Percentiles rank a stretch among this genome's conserved stretches.
These are phyloP conservation scores for Hypomontagnella submonticulosa DNA, from an alignment of 495 filamentous ascomycete species.

Conservation along the genomic window DNA sequence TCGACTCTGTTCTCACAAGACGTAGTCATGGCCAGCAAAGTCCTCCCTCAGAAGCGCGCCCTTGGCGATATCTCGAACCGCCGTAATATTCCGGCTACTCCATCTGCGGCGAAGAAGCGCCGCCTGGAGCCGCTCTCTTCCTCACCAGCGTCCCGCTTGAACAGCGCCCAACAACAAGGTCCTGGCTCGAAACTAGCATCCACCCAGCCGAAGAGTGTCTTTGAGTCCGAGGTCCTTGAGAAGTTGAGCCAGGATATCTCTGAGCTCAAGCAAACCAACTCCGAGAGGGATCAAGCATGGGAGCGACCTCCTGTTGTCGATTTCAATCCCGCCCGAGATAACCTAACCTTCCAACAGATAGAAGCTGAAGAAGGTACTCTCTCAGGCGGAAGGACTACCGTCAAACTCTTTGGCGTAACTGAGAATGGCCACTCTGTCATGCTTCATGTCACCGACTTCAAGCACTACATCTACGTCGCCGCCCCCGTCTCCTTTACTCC, in stretches of 20 bases:
- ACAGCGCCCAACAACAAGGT: constrained; percentile 69
- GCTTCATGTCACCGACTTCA: constrained; percentile 93
- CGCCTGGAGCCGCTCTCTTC: constrained; percentile 73
- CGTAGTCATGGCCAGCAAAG: constrained; percentile 53
- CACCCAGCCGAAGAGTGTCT: constrained; percentile 88
- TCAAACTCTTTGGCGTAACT: constrained; percentile 98
- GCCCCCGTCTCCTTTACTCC: constrained; percentile 84
- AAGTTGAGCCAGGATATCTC: constrained; percentile 92
- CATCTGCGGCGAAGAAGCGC: constrained; percentile 71
- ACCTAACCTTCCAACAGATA: constrained; percentile 91
- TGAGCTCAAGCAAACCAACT: constrained; percentile 82
- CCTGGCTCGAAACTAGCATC: constrained; percentile 73
- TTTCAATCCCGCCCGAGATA: constrained; percentile 77
- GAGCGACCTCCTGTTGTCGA: constrained; percentile 76
- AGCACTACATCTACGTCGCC: constrained; percentile 94
- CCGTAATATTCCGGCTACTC: constrained; percentile 56
- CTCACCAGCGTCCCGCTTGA: constrained; percentile 63
- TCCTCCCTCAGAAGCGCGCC: constrained; percentile 65
- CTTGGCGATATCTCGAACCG: constrained; percentile 62
- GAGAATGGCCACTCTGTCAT: constrained; percentile 92
- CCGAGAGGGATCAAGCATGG: constrained; percentile 96
- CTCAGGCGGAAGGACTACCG: constrained; percentile 72
- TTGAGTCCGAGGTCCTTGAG: constrained; percentile 93
- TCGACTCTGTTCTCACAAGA: constrained; percentile 18
- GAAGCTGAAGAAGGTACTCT: constrained; percentile 91